phyloP scores from a whole-genome alignment of 495 filamentous ascomycete genomes.

The Acidomyces sp. region DNA sequence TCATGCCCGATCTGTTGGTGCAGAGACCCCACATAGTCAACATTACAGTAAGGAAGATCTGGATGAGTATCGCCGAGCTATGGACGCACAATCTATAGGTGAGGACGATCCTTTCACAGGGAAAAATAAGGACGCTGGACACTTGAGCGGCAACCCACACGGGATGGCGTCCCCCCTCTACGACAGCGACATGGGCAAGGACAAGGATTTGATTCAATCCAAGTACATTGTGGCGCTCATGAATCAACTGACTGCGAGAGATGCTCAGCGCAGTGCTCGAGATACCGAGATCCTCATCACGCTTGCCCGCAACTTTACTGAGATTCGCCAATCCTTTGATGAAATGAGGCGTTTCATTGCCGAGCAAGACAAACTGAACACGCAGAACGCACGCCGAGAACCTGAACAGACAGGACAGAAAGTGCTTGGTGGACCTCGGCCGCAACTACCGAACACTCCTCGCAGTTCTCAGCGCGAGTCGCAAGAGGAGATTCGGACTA shows the following conservation, averaged over 20 bases:
- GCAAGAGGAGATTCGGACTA: constrained; percentile 57
- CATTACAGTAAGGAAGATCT: constrained; percentile 31
- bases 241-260: constrained; percentile 95
- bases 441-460: constrained; percentile 53
- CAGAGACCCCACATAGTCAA: constrained; percentile 46
- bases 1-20: constrained; percentile 38
- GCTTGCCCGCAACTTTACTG: constrained; percentile 81
- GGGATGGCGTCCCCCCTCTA: constrained; percentile 80
- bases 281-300: constrained; percentile 96
- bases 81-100: constrained; percentile 40
- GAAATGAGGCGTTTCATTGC: constrained; percentile 88
- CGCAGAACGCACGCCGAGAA: constrained; percentile 69
- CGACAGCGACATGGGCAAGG: constrained; percentile 76
- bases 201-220: constrained; percentile 85
- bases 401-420: constrained; percentile 73
- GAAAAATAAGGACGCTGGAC: constrained; percentile 44
- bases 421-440: constrained; percentile 75
- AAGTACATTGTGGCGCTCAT: constrained; percentile 96
- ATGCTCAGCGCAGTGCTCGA: constrained; percentile 89
- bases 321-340: constrained; percentile 95
- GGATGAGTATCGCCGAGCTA: constrained; percentile 29
- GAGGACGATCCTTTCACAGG: constrained; percentile 38
- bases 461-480: constrained; percentile 40
- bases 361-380: constrained; percentile 71
- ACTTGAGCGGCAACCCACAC: constrained; percentile 82